Evolutionary conservation across 139 green algal genomes (phyloP), one percentile per base, ranked within the genome.

Genomic region (Pedinophyceae sp.): DNA sequence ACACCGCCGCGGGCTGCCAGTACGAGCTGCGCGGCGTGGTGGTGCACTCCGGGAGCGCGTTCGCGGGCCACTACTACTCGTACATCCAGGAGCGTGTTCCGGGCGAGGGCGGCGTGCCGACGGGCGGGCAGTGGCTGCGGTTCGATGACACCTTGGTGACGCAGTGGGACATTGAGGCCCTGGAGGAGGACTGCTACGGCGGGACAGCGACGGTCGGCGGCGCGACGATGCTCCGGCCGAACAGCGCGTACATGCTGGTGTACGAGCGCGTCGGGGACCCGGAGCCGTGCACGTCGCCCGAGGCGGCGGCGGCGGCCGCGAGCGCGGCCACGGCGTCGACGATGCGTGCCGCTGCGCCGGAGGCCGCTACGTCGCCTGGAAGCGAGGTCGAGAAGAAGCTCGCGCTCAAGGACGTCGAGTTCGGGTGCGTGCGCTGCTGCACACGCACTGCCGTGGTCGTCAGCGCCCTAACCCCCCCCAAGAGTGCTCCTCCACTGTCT

Each of bases 211-310:
- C 28, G 20, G 38, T 55, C 20, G 59, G 55, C 4, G 53, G 50
- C 25, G 62, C 50, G 19, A 50, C 48, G 19, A 46, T 69, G 34
- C 81, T 94, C 29, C 66, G 84, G 2, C 72, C 83, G 16, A 82
- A 95, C 76, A 82, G 64, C 34, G 87, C 87, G 18, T 96, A 95
- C 76, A 93, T 96, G 75, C 80, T 96, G 3, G 81, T 96, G 29
- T 96, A 96, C 56, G 87, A 96, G 69, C 70, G 77, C 10, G 38
- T 57, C 2, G 50, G 74, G 7, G 29, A 41, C 5, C 1, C 23
- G 53, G 53, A 20, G 23, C 20, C 6, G 54, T 5, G 19, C 3
- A 2, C 3, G 26, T 3, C 48, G 4, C 26, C 48, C 5, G 48
- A 19, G 3, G 13, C 3, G 25, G 29, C 16, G 52, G 29, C 15